Percentiles rank a stretch among this genome's conserved stretches.
These are phyloP conservation scores for Candida nanaspora DNA, from an alignment of 805 yeast genomes.

Conservation along the genomic window DNA sequence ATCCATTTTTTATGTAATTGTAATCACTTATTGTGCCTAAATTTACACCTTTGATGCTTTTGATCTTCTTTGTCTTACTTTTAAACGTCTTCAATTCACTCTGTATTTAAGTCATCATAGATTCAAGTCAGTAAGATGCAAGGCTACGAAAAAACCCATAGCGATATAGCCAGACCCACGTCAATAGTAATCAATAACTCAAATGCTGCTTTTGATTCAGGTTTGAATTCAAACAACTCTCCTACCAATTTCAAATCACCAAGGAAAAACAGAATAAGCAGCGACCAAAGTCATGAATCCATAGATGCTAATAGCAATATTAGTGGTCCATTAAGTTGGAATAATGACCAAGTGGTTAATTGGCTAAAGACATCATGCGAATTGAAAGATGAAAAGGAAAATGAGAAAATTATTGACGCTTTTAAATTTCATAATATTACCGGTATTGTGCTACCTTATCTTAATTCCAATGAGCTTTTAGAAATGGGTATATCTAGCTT, in stretches of 20 bases:
- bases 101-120: no score
- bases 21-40: no score
- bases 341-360: constrained; percentile 21
- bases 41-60: neutral
- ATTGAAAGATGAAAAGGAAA: neutral
- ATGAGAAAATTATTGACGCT: neutral
- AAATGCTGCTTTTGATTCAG: neutral
- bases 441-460: constrained; percentile 64
- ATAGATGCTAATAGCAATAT: no score
- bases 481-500: constrained; percentile 61
- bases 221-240: no score
- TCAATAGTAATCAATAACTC: neutral
- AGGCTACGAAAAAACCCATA: constrained; percentile 1
- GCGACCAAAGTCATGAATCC: no score
- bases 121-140: no score
- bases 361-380: constrained; percentile 18
- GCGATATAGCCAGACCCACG: neutral
- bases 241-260: no score
- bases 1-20: no score
- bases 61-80: neutral
- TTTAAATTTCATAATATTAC: constrained; percentile 58
- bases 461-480: constrained; percentile 61
- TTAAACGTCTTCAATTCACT: neutral
- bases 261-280: no score
- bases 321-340: constrained; percentile 16